A percentile compares a stretch with the other conserved stretches of the same genome.
Evolutionary conservation across 257 asterid species (phyloP).

Genomic region (Petrea volubilis): DNA sequence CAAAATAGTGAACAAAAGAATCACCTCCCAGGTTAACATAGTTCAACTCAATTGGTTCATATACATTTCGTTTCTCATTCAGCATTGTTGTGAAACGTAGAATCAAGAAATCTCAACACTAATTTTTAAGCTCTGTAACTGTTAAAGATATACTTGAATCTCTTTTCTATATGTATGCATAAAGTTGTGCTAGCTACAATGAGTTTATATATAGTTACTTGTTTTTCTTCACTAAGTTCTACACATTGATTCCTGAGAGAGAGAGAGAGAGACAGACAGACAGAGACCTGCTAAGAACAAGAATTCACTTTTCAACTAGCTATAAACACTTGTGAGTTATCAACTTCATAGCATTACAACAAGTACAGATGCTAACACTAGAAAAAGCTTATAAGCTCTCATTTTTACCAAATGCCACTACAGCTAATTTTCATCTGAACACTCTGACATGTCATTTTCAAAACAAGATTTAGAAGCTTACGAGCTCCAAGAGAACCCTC

Average conservation of each 20-base stretch:
- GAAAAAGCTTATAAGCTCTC: too few relatives aligned
- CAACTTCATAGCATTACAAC: not conserved
- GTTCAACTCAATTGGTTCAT: not conserved
- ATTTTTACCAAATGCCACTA: too few relatives aligned
- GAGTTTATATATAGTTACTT: not conserved
- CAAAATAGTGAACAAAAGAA: not conserved
- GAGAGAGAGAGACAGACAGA: not conserved
- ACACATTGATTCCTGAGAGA: constrained; percentile 12
- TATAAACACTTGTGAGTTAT: not conserved
- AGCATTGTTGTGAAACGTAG: not conserved
- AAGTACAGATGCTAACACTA: not conserved
- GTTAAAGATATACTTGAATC: not conserved
- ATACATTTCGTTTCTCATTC: not conserved
- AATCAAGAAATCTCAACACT: too few relatives aligned
- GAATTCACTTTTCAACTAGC: not conserved
- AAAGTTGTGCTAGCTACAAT: not conserved
- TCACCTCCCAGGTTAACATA: not conserved
- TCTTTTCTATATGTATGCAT: not conserved
- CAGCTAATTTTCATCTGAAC: too few relatives aligned
- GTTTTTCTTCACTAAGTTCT: not conserved
- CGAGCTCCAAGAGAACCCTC: too few relatives aligned
- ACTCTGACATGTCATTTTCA: too few relatives aligned
- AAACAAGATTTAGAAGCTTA: too few relatives aligned
- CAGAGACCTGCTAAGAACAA: not conserved
- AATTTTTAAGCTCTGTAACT: too few relatives aligned